Evolutionary conservation across 2,329 filamentous ascomycete species (phyloP), one percentile per base, ranked within the genome.

Genomic region (Fusarium sp.): DNA sequence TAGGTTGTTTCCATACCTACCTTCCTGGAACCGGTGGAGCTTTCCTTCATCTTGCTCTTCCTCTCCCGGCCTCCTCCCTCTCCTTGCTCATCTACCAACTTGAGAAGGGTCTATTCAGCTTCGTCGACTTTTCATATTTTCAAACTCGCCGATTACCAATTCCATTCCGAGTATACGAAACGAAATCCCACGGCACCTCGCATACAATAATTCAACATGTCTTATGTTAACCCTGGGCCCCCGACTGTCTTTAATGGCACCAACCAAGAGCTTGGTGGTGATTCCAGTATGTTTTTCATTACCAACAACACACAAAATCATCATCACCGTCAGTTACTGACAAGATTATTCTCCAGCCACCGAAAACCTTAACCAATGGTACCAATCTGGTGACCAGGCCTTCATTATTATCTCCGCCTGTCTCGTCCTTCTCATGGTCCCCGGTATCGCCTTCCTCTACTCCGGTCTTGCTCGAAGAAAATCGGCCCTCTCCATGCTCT

Each of bases 381-480:
- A 92, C 82, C 87, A 93, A 73, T 85, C 93, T 8, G 96, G 96
- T 76, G 96, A 99, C 81, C 92, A 94, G 83, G 93, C 94, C 78
- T 98, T 93, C 84, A 98, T 98, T 81, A 86, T 98, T 80, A 81
- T 98, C 75, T 87, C 92, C 64, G 89, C 94, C 65, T 94, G 93
- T 79, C 97, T 98, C 91, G 95, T 98, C 70, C 83, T 98, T 83
- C 84, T 98, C 82, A 99, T 98, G 96, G 86, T 98, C 29, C 96
- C 96, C 29, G 96, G 96, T 75, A 94, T 99, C 75, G 94, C 93
- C 57, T 98, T 99, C 82, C 89, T 99, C 70, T 99, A 99, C 84
- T 98, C 95, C 15, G 96, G 96, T 72, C 91, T 98, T 72, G 95
- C 96, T n/a, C 92, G 96, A 72, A 90, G 96, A 85, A 99, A 99